Evolutionary conservation across 164 flowering plant species (phyloP).

Genomic region (Umbilicus rupestris): DNA sequence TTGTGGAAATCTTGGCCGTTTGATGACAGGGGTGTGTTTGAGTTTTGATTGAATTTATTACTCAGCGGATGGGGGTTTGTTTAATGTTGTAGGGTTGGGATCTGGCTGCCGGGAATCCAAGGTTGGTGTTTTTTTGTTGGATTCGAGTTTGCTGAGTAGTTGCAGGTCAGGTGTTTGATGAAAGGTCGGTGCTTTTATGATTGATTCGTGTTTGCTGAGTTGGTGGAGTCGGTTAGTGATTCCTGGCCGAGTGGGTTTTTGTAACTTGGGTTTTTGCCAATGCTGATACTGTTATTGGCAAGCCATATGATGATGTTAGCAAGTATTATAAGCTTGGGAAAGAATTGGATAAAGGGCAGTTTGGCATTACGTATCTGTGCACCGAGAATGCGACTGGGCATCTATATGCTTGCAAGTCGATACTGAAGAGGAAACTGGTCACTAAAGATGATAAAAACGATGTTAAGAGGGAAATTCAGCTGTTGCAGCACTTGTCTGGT

Average conservation of each 20-base stretch:
- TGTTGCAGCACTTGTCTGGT: constrained; percentile 71
- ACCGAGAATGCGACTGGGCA: constrained; percentile 53
- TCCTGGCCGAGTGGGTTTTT: not conserved
- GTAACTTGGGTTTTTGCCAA: constrained; percentile 35
- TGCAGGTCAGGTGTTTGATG: not conserved
- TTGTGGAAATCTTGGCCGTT: too few species aligned
- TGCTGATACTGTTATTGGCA: constrained; percentile 38
- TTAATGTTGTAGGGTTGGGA: not conserved
- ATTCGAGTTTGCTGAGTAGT: not conserved
- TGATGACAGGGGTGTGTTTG: too few species aligned
- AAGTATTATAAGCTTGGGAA: constrained; percentile 43
- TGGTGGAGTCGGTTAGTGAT: not conserved
- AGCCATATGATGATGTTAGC: constrained; percentile 49
- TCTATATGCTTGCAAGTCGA: constrained; percentile 63
- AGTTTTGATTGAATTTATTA: too few species aligned
- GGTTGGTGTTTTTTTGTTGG: constrained; percentile 4
- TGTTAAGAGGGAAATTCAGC: constrained; percentile 58
- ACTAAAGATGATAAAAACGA: constrained; percentile 51
- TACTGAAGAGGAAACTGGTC: constrained; percentile 54
- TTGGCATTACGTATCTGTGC: constrained; percentile 61
- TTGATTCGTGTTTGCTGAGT: constrained; percentile 7
- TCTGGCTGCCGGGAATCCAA: not conserved
- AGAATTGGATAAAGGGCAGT: constrained; percentile 72
- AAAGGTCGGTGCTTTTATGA: not conserved
- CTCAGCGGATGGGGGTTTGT: not conserved